A percentile compares a stretch with the other conserved stretches of the same genome.
phyloP scores from a whole-genome alignment of 768 basidiomycete genomes.

The Collybiopsis luxurians region DNA sequence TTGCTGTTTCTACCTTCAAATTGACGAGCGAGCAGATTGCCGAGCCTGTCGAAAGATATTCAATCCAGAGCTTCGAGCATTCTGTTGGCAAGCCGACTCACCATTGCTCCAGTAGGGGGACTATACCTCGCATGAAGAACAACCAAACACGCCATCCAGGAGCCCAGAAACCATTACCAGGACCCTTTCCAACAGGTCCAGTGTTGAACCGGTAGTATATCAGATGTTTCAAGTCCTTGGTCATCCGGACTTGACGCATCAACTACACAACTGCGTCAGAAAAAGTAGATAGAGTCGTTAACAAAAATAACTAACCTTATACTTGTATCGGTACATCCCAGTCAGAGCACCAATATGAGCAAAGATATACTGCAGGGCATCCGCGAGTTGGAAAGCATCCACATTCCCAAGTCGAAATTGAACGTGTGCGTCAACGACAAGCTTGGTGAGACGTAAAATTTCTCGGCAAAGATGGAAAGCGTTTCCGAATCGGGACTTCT shows the following conservation, averaged over 20 bases:
- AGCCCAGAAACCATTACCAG: slow-evolving; percentile 99
- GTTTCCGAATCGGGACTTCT: slow-evolving; percentile 99
- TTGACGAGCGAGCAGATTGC: slow-evolving; percentile 95
- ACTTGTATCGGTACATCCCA: slow-evolving; percentile 99
- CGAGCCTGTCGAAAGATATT: slow-evolving; percentile 50
- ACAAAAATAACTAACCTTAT: slow-evolving; percentile 63
- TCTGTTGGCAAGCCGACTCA: slow-evolving; percentile 22
- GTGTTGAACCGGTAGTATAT: slow-evolving; percentile 99
- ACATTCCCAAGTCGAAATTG: slow-evolving; percentile 98
- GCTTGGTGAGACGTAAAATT: slow-evolving; percentile 95
- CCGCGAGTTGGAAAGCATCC: slow-evolving; percentile 98
- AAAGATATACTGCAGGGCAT: slow-evolving; percentile 97
- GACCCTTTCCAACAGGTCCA: slow-evolving; percentile 98
- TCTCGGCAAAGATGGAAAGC: slow-evolving; percentile 98
- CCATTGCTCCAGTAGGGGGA: slow-evolving; percentile 96
- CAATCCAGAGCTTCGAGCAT: neutral
- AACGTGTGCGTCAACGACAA: slow-evolving; percentile 98
- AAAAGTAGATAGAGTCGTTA: neutral
- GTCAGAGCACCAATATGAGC: slow-evolving; percentile 96
- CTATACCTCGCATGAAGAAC: slow-evolving; percentile 99
- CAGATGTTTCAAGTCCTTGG: slow-evolving; percentile 97
- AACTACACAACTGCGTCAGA: slow-evolving; percentile 44
- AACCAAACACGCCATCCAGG: slow-evolving; percentile 99
- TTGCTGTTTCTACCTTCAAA: slow-evolving; percentile 98
- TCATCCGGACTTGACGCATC: slow-evolving; percentile 99